phyloP scores from a whole-genome alignment of 352 stramenopile genomes.

The Aphanomyces astaci region DNA sequence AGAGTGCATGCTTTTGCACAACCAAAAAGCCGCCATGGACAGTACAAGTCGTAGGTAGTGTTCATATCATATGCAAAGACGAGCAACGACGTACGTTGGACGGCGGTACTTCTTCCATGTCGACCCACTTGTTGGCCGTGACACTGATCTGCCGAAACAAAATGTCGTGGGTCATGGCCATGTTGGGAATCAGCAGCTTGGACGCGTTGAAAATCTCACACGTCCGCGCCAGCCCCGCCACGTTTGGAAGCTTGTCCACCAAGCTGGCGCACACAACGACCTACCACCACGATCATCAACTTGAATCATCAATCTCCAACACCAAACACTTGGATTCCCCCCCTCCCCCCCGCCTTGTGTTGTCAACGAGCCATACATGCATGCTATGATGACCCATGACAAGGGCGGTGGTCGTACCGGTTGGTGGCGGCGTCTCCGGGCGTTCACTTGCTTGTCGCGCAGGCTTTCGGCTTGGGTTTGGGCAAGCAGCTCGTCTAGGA shows the following conservation, averaged over 20 bases:
- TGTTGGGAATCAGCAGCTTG: conserved; percentile 84
- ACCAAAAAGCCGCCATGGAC: too few species aligned
- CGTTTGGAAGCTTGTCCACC: conserved; percentile 93
- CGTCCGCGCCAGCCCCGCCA: conserved; percentile 89
- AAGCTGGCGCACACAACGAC: conserved; percentile 81
- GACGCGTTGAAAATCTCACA: conserved; percentile 93
- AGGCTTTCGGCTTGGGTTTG: conserved; percentile 1
- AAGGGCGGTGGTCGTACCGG: too few species aligned
- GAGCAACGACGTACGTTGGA: conserved; percentile 32
- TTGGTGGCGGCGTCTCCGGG: background rate
- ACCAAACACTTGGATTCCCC: too few species aligned
- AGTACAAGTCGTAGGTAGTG: too few species aligned
- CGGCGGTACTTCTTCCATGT: conserved; percentile 83
- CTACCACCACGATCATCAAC: background rate
- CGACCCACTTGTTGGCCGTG: conserved; percentile 92
- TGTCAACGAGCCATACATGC: too few species aligned
- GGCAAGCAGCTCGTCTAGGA: conserved; percentile 51
- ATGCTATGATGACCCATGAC: too few species aligned
- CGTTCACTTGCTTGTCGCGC: conserved; percentile 17
- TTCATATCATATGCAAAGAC: too few species aligned
- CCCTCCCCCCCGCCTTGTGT: too few species aligned
- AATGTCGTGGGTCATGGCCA: conserved; percentile 75
- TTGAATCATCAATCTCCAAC: too few species aligned
- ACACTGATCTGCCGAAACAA: conserved; percentile 88
- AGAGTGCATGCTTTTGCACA: too few species aligned